A percentile compares a stretch with the other conserved stretches of the same genome.
Conservation (phyloP, 116 monocot genomes). For the Posidonia oceanica region DNA sequence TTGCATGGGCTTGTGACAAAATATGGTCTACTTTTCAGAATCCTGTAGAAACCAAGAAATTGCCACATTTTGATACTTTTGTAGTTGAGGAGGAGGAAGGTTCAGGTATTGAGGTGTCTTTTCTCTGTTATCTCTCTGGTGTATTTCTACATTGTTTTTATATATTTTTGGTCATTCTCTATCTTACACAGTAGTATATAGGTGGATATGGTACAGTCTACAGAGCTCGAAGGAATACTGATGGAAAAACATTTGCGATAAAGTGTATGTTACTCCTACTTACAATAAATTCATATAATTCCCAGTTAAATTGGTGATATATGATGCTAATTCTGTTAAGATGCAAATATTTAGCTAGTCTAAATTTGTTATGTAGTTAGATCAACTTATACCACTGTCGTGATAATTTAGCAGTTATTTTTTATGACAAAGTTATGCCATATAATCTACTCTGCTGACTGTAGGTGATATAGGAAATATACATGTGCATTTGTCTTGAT, state of each 20-base stretch:
- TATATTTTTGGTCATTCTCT: background rate
- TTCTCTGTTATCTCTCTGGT: background rate
- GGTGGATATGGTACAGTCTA: slow-evolving; percentile 98
- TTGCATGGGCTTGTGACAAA: background rate
- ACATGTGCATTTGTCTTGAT: no score
- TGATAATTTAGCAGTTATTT: no score
- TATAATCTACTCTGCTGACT: no score
- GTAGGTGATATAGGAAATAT: no score
- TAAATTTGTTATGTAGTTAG: no score
- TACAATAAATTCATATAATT: background rate
- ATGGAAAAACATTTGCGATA: slow-evolving; percentile 84
- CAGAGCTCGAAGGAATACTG: slow-evolving; percentile 61
- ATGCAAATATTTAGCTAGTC: background rate
- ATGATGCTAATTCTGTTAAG: background rate
- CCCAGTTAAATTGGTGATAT: background rate
- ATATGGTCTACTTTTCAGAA: slow-evolving; percentile 24
- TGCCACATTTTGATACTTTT: slow-evolving; percentile 71
- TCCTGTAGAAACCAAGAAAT: slow-evolving; percentile 25
- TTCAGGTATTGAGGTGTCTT: slow-evolving; percentile 50
- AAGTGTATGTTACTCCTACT: slow-evolving; percentile 55
- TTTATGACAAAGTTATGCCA: no score
- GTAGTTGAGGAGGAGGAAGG: slow-evolving; percentile 88
- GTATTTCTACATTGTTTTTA: background rate
- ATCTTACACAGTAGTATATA: slow-evolving; percentile 15
- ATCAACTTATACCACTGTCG: no score